These are phyloP conservation scores for Phytophthora gonapodyides DNA, from an alignment of 352 stramenopile genomes.

Conservation along the genomic window DNA sequence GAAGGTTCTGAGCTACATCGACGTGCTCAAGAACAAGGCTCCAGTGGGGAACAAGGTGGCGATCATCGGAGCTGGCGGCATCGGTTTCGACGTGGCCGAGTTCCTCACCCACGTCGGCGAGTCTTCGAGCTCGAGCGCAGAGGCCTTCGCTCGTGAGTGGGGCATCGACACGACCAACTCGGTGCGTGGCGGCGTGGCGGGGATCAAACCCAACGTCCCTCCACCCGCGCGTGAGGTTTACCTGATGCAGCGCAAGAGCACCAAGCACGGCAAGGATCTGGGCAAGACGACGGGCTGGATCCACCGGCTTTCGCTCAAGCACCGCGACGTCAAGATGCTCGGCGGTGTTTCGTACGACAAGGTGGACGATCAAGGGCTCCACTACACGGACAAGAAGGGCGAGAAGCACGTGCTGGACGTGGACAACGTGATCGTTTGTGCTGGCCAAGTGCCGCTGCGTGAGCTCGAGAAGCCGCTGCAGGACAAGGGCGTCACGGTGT, in stretches of 20 bases:
- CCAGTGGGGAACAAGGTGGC: constrained; percentile 93
- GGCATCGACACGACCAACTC: constrained; percentile 90
- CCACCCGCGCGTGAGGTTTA: constrained; percentile 83
- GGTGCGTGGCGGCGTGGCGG: constrained; percentile 82
- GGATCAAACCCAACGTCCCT: constrained; percentile 48
- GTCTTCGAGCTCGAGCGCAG: constrained; percentile 68
- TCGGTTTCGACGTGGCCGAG: constrained; percentile 98
- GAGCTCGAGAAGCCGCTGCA: constrained; percentile 87
- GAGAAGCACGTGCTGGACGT: constrained; percentile 90
- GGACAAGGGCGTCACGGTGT: constrained; percentile 82
- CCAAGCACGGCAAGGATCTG: constrained; percentile 91
- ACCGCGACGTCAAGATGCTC: constrained; percentile 94
- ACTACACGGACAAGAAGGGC: constrained; percentile 92
- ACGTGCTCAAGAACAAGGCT: constrained; percentile 92
- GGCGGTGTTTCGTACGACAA: constrained; percentile 93
- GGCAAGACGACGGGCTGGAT: constrained; percentile 98
- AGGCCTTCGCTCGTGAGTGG: constrained; percentile 94
- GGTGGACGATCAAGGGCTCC: constrained; percentile 94
- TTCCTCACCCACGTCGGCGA: constrained; percentile 90
- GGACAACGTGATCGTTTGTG: constrained; percentile 96
- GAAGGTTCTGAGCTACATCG: constrained; percentile 95
- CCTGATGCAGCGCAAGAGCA: constrained; percentile 95
- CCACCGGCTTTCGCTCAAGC: constrained; percentile 92
- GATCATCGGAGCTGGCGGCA: constrained; percentile 96
- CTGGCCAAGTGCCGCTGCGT: constrained; percentile 92